phyloP scores from a whole-genome alignment of 208 protist species.

The Acanthamoeba lenticulata region DNA sequence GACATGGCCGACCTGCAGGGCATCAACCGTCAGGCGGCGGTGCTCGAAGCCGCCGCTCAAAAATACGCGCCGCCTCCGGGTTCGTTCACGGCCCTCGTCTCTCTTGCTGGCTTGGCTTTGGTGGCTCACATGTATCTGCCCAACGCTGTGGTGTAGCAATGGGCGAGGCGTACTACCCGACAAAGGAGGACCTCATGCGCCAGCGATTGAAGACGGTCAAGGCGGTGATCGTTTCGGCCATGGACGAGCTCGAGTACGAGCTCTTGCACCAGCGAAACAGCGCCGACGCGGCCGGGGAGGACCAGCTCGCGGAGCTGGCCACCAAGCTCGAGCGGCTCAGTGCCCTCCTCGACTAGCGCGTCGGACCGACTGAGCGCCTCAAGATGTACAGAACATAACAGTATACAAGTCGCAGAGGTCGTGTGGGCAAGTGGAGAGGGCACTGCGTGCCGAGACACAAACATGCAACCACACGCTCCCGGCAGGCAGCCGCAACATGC shows the following conservation, averaged over 20 bases:
- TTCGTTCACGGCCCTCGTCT: background rate
- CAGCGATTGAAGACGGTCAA: constrained; percentile 12
- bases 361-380: too few species aligned
- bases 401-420: too few species aligned
- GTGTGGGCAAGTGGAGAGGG: too few species aligned
- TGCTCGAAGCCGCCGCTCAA: background rate
- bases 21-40: background rate
- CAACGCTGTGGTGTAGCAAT: background rate
- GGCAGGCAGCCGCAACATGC: too few species aligned
- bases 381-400: too few species aligned
- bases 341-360: background rate
- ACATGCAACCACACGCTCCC: too few species aligned
- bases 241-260: constrained; percentile 3
- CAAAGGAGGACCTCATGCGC: background rate
- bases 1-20: background rate
- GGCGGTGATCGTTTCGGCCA: background rate
- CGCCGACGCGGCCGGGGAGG: background rate
- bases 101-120: background rate
- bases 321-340: background rate
- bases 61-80: background rate
- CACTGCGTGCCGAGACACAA: too few species aligned
- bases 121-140: background rate
- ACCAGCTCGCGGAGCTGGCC: background rate
- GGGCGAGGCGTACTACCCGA: background rate
- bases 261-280: background rate